Base-by-base conservation (phyloP, 371 early-diverging fungal genomes). In the Conidiobolus coronatus region DNA sequence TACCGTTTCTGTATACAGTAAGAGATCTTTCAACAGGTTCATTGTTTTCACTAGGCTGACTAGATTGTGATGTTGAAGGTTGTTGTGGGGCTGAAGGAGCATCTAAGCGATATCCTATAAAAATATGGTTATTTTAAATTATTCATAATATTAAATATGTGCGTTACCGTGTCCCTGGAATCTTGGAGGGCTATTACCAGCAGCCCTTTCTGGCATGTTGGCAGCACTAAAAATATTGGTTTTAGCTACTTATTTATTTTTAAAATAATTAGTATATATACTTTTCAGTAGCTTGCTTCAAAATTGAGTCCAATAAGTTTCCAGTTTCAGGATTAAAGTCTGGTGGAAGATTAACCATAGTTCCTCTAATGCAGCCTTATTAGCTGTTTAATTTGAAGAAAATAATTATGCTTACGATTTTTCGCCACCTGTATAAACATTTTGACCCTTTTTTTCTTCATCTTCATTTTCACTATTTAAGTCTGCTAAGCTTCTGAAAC, bases 1-100 rank as follows among this genome's bases (percentile, higher is more conserved):
- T 93, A 24, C 96, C 96, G 55, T 93, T 77, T 43, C 79, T 68
- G 91, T 93, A 95, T 52, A 95, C 91, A 3, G 87, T 92, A 50
- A 95, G 67, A 38, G 75, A 62, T 24, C 79, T 71, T n/a, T 70
- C 64, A 18, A 69, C 71, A 71, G 70, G 51, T 8, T 14, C 11
- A 35, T 11, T 18, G n/a, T 2, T 18, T 20, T 1, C 11, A 45
- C 34, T 33, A 9, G n/a, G 17, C 9, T 5, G 18, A 2, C 19
- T 6, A 38, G 13, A 38, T 15, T 18, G 18, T 2, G 42, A 23
- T 13, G 42, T n/a, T 18, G 19, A 7, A 4, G 19, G 18, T 13
- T 18, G 18, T 23, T 42, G 42, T 6, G 7, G 7, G 19, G 42
- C 4, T 6, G 22, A 42, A 18, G 42, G 13, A 2, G 18, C 42